A percentile compares a stretch with the other conserved stretches of the same genome.
These are phyloP conservation scores for Mesembryanthemum crystallinum DNA, from an alignment of 148 eudicot species.

Conservation along the genomic window DNA sequence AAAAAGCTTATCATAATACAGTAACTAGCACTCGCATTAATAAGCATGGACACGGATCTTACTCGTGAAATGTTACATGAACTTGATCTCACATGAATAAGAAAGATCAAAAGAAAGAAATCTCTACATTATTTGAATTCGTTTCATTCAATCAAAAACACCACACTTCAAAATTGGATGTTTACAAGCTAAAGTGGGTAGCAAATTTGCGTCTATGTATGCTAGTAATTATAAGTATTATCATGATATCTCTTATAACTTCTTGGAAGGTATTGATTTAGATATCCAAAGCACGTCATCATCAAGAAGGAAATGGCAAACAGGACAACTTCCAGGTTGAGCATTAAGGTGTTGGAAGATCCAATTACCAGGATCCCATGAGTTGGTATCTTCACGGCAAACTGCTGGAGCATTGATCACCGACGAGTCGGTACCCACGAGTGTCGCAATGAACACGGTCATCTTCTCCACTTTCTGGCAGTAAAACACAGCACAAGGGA, in stretches of 20 bases:
- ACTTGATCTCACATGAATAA: background rate
- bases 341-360: conserved; percentile 12
- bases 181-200: background rate
- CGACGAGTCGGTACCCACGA: conserved; percentile 6
- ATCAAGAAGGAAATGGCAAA: conserved; percentile 28
- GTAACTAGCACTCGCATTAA: too few species aligned
- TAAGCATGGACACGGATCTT: too few species aligned
- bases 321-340: background rate
- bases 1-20: too few species aligned
- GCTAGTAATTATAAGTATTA: background rate
- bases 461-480: conserved; percentile 18
- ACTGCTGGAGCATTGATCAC: conserved; percentile 19
- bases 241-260: background rate
- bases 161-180: background rate
- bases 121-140: background rate
- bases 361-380: conserved; percentile 4
- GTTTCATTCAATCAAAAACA: background rate
- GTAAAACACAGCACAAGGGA: conserved; percentile 27
- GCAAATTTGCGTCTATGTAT: background rate
- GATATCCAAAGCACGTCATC: conserved; percentile 28
- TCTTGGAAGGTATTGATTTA: background rate
- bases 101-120: background rate
- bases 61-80: background rate
- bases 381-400: conserved; percentile 10
- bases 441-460: conserved; percentile 15